Evolutionary conservation across 116 monocot species (phyloP), one percentile per base, ranked within the genome.

Genomic region (Dioscorea cayenensis): DNA sequence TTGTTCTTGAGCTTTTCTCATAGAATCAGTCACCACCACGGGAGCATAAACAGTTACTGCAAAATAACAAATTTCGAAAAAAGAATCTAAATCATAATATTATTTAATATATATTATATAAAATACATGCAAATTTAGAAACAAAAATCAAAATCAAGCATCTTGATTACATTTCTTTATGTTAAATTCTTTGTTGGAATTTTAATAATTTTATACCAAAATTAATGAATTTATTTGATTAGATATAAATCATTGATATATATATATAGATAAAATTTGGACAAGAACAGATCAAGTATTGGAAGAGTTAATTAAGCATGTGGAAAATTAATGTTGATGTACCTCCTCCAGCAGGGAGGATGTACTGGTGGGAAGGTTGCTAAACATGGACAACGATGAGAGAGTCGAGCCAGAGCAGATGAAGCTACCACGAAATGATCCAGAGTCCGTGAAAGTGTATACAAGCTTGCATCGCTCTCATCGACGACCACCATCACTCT

Each of bases 401-500:
- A 61, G 58, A 22, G 8, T 37, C 71, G 29, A 72, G 59, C 32
- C 25, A 36, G 28, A 75, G 2, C 16, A 67, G 63, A 21, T n/a
- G 38, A 55, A 7, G 64, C 29, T 2, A 59, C 82, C 65, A 29
- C 3, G 73, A 84, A 70, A 35, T 81, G 62, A 70, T 90, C 90
- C 58, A 90, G 72, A 10, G 73, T 74, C 92, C 92, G 89, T 5
- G 70, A 50, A 18, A 94, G 66, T 27, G 87, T 85, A 67, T 90
- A 64, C 28, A 83, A 38, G 78, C 94, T 90, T 48, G 51, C 85
- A 22, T 94, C 94, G 79, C 90, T 85, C 71, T 83, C 94, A 68
- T 94, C 94, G 14, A 94, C 36, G 6, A 90, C 94, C 83, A 85
- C 85, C 85, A 85, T 48, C 66, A 87, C 83, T 73, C 84, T 90